Percentiles rank a stretch among this genome's conserved stretches.
Evolutionary conservation across 192 early-diverging fungal species (phyloP).

Genomic region (Umbelopsis sp.): DNA sequence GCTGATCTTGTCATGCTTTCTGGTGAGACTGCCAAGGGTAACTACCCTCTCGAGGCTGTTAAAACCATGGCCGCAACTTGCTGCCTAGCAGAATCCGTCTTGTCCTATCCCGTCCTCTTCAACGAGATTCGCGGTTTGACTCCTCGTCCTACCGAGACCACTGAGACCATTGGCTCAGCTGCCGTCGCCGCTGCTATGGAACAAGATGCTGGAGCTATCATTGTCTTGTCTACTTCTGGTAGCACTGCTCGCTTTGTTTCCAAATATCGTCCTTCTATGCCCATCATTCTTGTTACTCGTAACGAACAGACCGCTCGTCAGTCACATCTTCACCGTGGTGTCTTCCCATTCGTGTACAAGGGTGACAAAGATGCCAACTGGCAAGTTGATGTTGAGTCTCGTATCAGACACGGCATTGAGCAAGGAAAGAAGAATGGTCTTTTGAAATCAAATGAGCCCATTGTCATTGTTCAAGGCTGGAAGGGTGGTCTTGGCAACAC

Average conservation of each 20-base stretch:
- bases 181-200: slow-evolving; percentile 80
- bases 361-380: slow-evolving; percentile 43
- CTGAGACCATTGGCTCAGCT: slow-evolving; percentile 87
- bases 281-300: slow-evolving; percentile 85
- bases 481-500: slow-evolving; percentile 82
- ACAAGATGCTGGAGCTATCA: slow-evolving; percentile 79
- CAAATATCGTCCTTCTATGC: slow-evolving; percentile 90
- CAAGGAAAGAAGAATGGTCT: slow-evolving; percentile 66
- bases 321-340: slow-evolving; percentile 72
- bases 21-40: slow-evolving; percentile 93
- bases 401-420: slow-evolving; percentile 71
- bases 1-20: slow-evolving; percentile 96
- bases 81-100: slow-evolving; percentile 84
- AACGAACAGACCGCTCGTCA: slow-evolving; percentile 66
- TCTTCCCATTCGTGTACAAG: slow-evolving; percentile 69
- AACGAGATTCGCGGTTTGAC: slow-evolving; percentile 78
- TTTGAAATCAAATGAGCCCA: slow-evolving; percentile 66
- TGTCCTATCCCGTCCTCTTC: slow-evolving; percentile 89
- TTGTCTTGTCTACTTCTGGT: slow-evolving; percentile 87
- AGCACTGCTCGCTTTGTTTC: slow-evolving; percentile 79
- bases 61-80: slow-evolving; percentile 70
- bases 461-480: slow-evolving; percentile 86
- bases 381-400: slow-evolving; percentile 70
- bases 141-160: slow-evolving; percentile 74
- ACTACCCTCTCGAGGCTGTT: slow-evolving; percentile 83